phyloP scores from a whole-genome alignment of 2,329 filamentous ascomycete genomes.

The Ophiostoma perfectum region DNA sequence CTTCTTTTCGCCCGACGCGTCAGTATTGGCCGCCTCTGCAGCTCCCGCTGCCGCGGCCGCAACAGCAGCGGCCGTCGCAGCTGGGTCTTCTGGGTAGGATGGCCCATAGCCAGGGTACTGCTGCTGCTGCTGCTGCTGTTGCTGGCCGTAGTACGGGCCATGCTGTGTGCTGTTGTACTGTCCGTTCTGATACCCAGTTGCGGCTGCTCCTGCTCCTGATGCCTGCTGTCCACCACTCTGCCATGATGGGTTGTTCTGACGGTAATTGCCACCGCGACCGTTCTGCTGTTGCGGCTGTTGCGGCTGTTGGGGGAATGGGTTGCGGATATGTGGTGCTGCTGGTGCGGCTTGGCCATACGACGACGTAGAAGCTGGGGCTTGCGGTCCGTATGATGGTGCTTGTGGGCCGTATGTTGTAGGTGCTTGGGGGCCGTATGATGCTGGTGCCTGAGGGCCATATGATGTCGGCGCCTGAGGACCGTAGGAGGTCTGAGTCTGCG shows the following conservation, averaged over 20 bases:
- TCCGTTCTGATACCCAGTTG: no score
- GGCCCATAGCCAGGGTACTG: constrained; percentile 11
- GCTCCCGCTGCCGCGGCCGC: background rate
- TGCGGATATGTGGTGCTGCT: constrained; percentile 39
- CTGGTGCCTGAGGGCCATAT: constrained; percentile 2
- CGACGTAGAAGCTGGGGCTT: background rate
- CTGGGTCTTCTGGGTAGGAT: constrained; percentile 2
- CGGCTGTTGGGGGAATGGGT: constrained; percentile 60
- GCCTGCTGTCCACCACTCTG: constrained; percentile 44
- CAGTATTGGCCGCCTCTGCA: constrained; percentile 23
- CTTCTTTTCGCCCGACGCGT: constrained; percentile 52
- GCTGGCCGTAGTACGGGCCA: constrained; percentile 22
- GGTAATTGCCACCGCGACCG: constrained; percentile 35
- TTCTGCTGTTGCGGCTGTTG: constrained; percentile 18
- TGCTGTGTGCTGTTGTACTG: background rate
- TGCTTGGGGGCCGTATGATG: constrained; percentile 11
- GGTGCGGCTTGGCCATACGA: constrained; percentile 33
- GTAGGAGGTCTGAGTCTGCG: background rate
- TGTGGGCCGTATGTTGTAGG: constrained; percentile 5
- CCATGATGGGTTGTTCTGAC: constrained; percentile 88
- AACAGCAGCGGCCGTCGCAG: background rate
- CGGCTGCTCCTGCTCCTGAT: background rate
- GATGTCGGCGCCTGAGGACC: constrained; percentile 1
- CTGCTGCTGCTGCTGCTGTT: background rate
- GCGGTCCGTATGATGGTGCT: constrained; percentile 15